Base-by-base conservation (phyloP, 169 alveolate species). In the Eimeria tenella region DNA sequence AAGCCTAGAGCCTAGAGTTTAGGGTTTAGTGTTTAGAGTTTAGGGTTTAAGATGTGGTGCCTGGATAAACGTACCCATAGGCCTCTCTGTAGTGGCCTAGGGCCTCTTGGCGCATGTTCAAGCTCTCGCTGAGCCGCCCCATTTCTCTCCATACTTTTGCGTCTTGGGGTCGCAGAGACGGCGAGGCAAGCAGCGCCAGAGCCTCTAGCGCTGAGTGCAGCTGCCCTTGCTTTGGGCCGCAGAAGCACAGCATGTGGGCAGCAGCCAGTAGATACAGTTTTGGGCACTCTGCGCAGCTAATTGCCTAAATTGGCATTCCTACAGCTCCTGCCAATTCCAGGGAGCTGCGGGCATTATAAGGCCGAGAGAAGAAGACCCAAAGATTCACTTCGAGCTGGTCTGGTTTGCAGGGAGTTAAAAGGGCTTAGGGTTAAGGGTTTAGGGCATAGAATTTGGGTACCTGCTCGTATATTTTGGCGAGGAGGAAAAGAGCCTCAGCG, bases 401-500 rank as follows among this genome's bases (percentile, higher is more conserved):
- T 31, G 42, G 42, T 31, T 31, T 31, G 42, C 42, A 31, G 42
- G 42, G 42, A 31, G 42, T 31, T 31, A 2, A 31, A 31, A 31
- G 42, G 42, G 42, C 42, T 31, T 31, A 31, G 42, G 42, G 42
- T 31, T 31, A 1, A 13, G 58, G 84, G 62, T 4, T 1, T 9
- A 17, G 62, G 42, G 49, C 5, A 31, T 7, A 74, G 62, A 60
- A 60, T 4, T 42, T 50, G 7, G 8, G 23, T 83, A 58, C 90
- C 58, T 83, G 62, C 58, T 83, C 90, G n/a, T 83, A 83, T 4
- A 83, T 83, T 55, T 73, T 52, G 7, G 90, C 95, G 53, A 84
- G 70, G 71, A 83, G 95, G 55, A 82, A 93, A 4, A 93, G 79
- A 4, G 74, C 93, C 60, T 93, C 95, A 31, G 95, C 86, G 63